Base-by-base conservation (phyloP, 352 stramenopile species). In the Phytophthora chlamydospora region DNA sequence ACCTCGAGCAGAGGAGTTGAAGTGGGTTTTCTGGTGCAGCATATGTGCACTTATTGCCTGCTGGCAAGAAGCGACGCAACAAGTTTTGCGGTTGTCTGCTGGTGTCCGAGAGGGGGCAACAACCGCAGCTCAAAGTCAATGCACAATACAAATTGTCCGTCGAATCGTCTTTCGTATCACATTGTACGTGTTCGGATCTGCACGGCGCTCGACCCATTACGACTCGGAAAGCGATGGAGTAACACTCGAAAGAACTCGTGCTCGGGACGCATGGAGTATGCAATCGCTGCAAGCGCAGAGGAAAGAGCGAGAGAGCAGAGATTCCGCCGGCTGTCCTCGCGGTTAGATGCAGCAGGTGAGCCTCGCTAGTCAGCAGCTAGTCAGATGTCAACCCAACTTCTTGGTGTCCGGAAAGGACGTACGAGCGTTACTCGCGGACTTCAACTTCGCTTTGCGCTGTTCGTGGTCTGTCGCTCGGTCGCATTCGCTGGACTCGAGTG, bases 371-470 rank as follows among this genome's bases (percentile, higher is more conserved):
- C 40, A 59, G 51, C 51, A 46, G 14, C 16, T 31, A 58, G 34
- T 58, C 24, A 49, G 36, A 60, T 51, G 40, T 60, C 17, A 43
- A 56, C 44, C 35, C 39, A 50, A 40, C 43, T 46, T 49, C 47
- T 54, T 40, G 16, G 14, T 58, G 42, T 32, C 27, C 27, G 45
- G 36, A 46, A 35, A 41, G 10, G 40, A 14, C 11, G 9, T 5
- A 24, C 21, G 21, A 24, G 21, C 58, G 40, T 66, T 66, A 66
- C 58, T 60, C 47, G 36, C 57, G 57, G 19, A 63, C 57, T 65
- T 66, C 58, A 66, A 60, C 58, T 48, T 55, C 40, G 44, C 48
- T 48, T 55, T 33, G 44, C 32, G 17, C 46, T 53, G 46, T 55
- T 33, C 40, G 36, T 24, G n/a, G 21, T 24, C 21, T 24, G 21